phyloP scores from a whole-genome alignment of 2,329 filamentous ascomycete genomes.

The Chrysoporthe cubensis region DNA sequence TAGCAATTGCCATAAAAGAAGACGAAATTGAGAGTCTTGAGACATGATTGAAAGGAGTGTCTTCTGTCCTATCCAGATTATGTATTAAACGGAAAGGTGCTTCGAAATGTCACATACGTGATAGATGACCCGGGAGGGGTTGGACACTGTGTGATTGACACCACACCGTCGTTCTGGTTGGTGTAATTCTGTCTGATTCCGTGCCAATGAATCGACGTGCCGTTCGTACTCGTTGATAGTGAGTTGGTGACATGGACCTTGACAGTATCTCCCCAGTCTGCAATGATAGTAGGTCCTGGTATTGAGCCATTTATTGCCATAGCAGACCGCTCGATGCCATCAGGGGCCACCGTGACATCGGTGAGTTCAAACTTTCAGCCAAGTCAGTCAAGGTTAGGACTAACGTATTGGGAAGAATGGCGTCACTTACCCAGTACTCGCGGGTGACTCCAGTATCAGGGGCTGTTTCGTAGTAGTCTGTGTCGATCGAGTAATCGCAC shows the following conservation, averaged over 20 bases:
- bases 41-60: too few species aligned
- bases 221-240: constrained; percentile 38
- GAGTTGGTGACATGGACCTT: constrained; percentile 41
- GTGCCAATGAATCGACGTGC: constrained; percentile 46
- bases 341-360: constrained; percentile 41
- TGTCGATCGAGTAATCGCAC: constrained; percentile 47
- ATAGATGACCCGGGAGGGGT: constrained; percentile 52
- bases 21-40: too few species aligned
- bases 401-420: neutral
- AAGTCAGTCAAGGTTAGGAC: neutral
- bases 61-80: too few species aligned
- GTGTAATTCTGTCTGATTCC: constrained; percentile 43
- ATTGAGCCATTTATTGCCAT: constrained; percentile 44
- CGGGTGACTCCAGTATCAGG: constrained; percentile 47
- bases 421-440: constrained; percentile 39
- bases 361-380: constrained; percentile 33
- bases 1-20: too few species aligned
- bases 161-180: constrained; percentile 43
- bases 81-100: too few species aligned
- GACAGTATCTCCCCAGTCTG: constrained; percentile 44
- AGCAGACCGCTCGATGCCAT: constrained; percentile 42
- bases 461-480: constrained; percentile 40
- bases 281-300: constrained; percentile 27
- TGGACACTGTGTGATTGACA: constrained; percentile 51
- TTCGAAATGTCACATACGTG: constrained; percentile 36